Percentiles rank a stretch among this genome's conserved stretches.
phyloP scores from a whole-genome alignment of 2,329 filamentous ascomycete species.

The Penicillium paneum region DNA sequence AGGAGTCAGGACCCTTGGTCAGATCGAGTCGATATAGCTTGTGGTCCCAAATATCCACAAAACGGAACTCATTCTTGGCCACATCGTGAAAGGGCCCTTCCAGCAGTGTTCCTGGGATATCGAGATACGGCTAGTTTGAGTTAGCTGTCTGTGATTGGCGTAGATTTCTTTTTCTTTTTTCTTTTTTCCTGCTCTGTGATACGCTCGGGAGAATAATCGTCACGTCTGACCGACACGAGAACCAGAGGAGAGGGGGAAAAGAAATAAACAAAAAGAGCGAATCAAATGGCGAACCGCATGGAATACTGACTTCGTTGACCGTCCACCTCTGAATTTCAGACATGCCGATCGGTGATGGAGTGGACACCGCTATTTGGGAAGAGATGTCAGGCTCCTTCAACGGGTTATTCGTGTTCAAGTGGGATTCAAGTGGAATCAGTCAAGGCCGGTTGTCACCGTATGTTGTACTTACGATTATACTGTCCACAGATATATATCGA shows the following conservation, averaged over 20 bases:
- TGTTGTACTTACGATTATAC: not conserved
- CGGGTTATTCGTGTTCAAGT: not conserved
- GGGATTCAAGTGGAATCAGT: not conserved
- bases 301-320: constrained; percentile 42
- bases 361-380: constrained; percentile 20
- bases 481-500: not conserved
- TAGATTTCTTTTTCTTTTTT: not conserved
- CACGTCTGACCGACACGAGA: constrained; percentile 19
- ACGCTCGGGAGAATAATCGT: constrained; percentile 1
- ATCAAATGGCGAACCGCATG: constrained; percentile 9
- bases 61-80: constrained; percentile 41
- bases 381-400: constrained; percentile 5
- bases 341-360: constrained; percentile 26
- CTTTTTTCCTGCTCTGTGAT: not conserved
- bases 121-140: constrained; percentile 37
- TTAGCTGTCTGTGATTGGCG: constrained; percentile 14
- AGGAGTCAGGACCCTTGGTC: constrained; percentile 57
- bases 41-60: constrained; percentile 71
- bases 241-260: not conserved
- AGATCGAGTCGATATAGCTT: constrained; percentile 71
- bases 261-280: constrained; percentile 7
- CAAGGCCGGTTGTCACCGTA: not conserved
- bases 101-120: constrained; percentile 39
- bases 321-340: constrained; percentile 44
- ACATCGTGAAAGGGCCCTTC: constrained; percentile 43